Evolutionary conservation across 345 rosid genomes (phyloP).

Genomic region (Pelargonium nanum): DNA sequence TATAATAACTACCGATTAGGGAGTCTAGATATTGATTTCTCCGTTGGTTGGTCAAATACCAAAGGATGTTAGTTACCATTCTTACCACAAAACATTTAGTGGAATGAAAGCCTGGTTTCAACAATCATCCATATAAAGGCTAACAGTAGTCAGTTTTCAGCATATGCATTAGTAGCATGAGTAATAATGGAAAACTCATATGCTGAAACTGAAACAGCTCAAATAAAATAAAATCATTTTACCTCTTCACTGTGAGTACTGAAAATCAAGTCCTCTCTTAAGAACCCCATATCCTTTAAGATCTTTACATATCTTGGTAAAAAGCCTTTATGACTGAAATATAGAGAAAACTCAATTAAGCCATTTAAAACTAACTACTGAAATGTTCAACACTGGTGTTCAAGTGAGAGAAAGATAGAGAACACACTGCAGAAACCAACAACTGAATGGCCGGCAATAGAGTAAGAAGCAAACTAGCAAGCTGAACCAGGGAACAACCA

Average conservation of each 20-base stretch:
- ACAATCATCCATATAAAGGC: background rate
- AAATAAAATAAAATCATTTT: constrained; percentile 10
- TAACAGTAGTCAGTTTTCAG: background rate
- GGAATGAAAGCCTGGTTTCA: background rate
- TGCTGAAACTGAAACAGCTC: background rate
- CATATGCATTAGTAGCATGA: background rate
- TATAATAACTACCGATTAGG: no score
- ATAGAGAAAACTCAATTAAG: constrained; percentile 13
- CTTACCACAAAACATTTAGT: background rate
- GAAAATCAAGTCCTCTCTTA: constrained; percentile 82
- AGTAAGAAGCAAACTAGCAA: no score
- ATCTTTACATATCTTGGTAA: constrained; percentile 54
- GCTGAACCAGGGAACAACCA: no score
- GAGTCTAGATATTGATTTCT: no score
- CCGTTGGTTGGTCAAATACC: background rate
- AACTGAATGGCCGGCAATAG: no score
- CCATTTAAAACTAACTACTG: background rate
- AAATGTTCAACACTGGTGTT: no score
- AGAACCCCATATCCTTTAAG: constrained; percentile 60
- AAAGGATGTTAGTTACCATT: background rate
- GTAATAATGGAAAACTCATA: background rate
- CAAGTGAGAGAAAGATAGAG: background rate
- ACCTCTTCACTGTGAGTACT: constrained; percentile 88
- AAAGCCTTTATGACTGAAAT: constrained; percentile 78
- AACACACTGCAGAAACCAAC: no score